phyloP scores from a whole-genome alignment of 805 yeast genomes.

The Yarrowia bubula region DNA sequence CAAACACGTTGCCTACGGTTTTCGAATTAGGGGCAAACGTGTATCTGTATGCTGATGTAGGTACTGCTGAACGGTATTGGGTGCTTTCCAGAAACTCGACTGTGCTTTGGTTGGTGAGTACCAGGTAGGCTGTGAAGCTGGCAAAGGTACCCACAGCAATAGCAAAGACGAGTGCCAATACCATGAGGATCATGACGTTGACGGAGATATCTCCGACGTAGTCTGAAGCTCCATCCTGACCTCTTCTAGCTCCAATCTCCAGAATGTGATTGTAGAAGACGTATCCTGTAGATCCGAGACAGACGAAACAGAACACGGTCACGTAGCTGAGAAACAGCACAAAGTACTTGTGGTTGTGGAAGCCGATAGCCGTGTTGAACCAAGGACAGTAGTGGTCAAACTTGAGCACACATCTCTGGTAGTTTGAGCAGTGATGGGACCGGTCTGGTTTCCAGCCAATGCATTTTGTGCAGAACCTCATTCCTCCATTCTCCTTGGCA shows the following conservation, averaged over 20 bases:
- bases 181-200: slow-evolving; percentile 57
- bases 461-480: slow-evolving; percentile 44
- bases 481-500: slow-evolving; percentile 45
- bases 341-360: slow-evolving; percentile 73
- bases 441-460: slow-evolving; percentile 46
- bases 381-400: slow-evolving; percentile 82
- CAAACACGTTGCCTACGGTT: slow-evolving; percentile 65
- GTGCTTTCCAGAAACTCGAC: slow-evolving; percentile 58
- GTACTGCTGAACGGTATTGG: slow-evolving; percentile 39
- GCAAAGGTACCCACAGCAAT: slow-evolving; percentile 59
- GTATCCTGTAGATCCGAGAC: slow-evolving; percentile 35
- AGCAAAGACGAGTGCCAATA: slow-evolving; percentile 53
- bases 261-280: slow-evolving; percentile 32
- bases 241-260: slow-evolving; percentile 28
- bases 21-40: slow-evolving; percentile 46
- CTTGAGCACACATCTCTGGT: slow-evolving; percentile 44
- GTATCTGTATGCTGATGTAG: slow-evolving; percentile 41
- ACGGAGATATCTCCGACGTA: slow-evolving; percentile 47
- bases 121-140: slow-evolving; percentile 49
- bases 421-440: slow-evolving; percentile 45
- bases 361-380: slow-evolving; percentile 88
- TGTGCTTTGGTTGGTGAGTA: slow-evolving; percentile 70
- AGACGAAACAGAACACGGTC: slow-evolving; percentile 47
- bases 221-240: slow-evolving; percentile 31
- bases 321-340: slow-evolving; percentile 66